phyloP scores from a whole-genome alignment of 768 basidiomycete species.

The Lactarius trivialis region DNA sequence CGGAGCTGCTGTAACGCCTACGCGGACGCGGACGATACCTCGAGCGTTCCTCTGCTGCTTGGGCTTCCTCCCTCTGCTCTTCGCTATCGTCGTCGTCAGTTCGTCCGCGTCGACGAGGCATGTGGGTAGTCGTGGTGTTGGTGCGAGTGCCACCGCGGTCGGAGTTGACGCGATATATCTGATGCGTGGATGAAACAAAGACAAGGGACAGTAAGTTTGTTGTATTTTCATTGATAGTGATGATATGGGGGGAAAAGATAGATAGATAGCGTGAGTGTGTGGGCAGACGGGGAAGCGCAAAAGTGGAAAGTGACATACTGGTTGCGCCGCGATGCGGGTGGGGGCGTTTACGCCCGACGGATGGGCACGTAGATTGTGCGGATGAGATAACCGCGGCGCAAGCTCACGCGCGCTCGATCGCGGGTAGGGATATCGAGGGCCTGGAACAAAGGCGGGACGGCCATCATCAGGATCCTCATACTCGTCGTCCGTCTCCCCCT shows the following conservation, averaged over 20 bases:
- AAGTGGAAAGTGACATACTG: constrained; percentile 9
- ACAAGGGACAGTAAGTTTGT: neutral
- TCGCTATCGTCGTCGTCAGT: neutral
- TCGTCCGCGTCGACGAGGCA: constrained; percentile 9
- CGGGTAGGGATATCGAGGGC: neutral
- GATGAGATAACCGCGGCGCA: constrained; percentile 4
- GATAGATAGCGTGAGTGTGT: neutral
- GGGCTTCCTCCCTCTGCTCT: neutral
- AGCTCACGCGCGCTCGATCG: neutral
- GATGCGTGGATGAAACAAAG: neutral
- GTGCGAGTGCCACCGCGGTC: neutral
- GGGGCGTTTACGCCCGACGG: neutral
- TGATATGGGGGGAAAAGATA: neutral
- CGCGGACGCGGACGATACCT: constrained; percentile 17
- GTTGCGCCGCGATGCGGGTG: constrained; percentile 9
- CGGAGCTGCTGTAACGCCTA: neutral
- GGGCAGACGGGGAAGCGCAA: neutral
- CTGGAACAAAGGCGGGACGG: constrained; percentile 6
- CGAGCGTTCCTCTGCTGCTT: neutral
- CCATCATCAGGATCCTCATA: neutral
- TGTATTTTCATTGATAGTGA: neutral
- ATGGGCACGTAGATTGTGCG: constrained; percentile 7
- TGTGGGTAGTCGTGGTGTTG: neutral
- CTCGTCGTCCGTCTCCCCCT: neutral
- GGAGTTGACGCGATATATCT: neutral